Base-by-base conservation (phyloP, 495 filamentous ascomycete species). In the Penicillium pancosmium region DNA sequence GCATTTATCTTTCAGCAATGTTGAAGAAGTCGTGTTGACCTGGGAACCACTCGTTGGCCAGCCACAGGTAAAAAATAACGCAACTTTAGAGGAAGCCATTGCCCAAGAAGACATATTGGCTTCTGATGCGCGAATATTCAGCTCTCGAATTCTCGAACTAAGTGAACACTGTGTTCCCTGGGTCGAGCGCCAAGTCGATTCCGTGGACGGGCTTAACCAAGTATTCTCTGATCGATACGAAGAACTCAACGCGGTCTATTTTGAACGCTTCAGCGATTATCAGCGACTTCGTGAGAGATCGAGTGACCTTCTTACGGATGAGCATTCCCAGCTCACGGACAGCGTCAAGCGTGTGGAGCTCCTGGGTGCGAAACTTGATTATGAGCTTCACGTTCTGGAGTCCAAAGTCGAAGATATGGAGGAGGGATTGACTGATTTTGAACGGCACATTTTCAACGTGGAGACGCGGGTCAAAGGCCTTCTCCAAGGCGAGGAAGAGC, bases 351-450 rank as follows among this genome's bases (percentile, higher is more conserved):
- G 92, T 59, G 82, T 97, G 18, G 95, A 97, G 68, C 78, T 87
- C 19, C 78, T 97, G 43, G 86, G 87, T 6, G 91, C 91, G 19
- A 94, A 93, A 79, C 79, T 98, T 58, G 93, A 98, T 66, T 98
- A 98, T 70, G 95, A 98, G 75, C 84, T 98, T 36, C 84, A 85
- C 52, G 88, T 86, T 21, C 77, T 98, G 21, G 81, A 88, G 50
- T 88, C 87, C 18, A 92, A 91, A 66, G 89, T 97, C 34, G 84
- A 89, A 59, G 94, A 98, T 64, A 88, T 97, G 36, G 93, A 97
- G 64, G 86, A 91, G 50, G 90, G 90, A 0, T 81, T 96, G 10
- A 77, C 71, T 16, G 91, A 94, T 54, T 95, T 95, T 68, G 91
- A 89, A 69, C 80, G 84, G 35, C 88, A 92, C 67, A 92, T 98